phyloP scores from a whole-genome alignment of 257 asterid genomes.

The Solanum clarkiae region DNA sequence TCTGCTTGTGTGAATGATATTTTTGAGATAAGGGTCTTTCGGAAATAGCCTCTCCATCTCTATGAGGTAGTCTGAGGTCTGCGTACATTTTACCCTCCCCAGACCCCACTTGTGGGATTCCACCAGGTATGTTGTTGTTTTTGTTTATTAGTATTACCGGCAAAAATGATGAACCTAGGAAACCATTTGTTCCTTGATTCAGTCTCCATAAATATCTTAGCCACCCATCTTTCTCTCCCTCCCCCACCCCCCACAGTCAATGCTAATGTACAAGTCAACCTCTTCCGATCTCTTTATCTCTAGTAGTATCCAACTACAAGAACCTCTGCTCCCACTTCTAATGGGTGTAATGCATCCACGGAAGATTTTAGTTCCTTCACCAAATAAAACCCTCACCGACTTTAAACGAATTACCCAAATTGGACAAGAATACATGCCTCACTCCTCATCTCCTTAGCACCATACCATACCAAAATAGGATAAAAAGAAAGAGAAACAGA shows the following conservation, averaged over 20 bases:
- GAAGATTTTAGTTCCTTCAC: background rate
- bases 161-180: background rate
- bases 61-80: too few relatives aligned
- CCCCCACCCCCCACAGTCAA: background rate
- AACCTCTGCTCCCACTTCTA: background rate
- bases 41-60: too few relatives aligned
- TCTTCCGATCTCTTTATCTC: background rate
- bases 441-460: background rate
- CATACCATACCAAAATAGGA: background rate
- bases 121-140: too few relatives aligned
- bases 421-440: background rate
- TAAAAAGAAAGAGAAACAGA: background rate
- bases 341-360: background rate
- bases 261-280: background rate
- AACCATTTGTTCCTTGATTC: too few relatives aligned
- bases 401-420: background rate
- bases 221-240: background rate
- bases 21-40: too few relatives aligned
- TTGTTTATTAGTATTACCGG: background rate
- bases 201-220: background rate
- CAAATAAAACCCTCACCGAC: background rate
- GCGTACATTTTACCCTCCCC: too few relatives aligned
- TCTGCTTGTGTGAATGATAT: too few relatives aligned
- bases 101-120: too few relatives aligned
- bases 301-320: background rate